phyloP scores from a whole-genome alignment of 768 basidiomycete species.

The Aureoboletus auriporus region DNA sequence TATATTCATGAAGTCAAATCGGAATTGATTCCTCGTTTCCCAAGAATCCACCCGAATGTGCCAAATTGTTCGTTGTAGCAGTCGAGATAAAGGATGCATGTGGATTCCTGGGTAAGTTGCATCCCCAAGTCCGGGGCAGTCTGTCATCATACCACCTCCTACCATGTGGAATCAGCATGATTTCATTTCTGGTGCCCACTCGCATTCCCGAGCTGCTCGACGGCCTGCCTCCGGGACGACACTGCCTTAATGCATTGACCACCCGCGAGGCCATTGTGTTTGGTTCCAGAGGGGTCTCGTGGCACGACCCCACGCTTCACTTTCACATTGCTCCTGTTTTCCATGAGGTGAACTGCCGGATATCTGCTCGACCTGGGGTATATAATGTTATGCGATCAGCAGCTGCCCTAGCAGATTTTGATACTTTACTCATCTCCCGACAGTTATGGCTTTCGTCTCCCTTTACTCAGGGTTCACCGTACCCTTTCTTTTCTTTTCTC shows the following conservation, averaged over 20 bases:
- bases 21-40: not conserved
- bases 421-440: not conserved
- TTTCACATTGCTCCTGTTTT: conserved; percentile 6
- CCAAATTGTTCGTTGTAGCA: not conserved
- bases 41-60: not conserved
- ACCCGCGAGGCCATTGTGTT: not conserved
- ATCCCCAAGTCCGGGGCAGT: not conserved
- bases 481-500: conserved; percentile 1
- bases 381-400: conserved; percentile 9
- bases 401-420: not conserved
- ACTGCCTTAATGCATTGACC: conserved; percentile 2
- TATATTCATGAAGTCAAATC: conserved; percentile 1
- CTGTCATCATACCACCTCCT: not conserved
- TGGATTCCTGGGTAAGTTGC: not conserved
- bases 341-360: conserved; percentile 1
- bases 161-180: conserved; percentile 1
- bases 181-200: not conserved
- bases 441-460: conserved; percentile 11
- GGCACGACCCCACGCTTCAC: not conserved
- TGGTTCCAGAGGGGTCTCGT: not conserved
- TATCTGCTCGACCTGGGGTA: conserved; percentile 5
- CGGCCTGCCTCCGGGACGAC: conserved; percentile 2
- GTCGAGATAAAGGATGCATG: not conserved
- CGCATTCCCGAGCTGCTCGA: not conserved
- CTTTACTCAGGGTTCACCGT: conserved; percentile 5